phyloP scores from a whole-genome alignment of 805 yeast genomes.

The Ogataea nonfermentans region DNA sequence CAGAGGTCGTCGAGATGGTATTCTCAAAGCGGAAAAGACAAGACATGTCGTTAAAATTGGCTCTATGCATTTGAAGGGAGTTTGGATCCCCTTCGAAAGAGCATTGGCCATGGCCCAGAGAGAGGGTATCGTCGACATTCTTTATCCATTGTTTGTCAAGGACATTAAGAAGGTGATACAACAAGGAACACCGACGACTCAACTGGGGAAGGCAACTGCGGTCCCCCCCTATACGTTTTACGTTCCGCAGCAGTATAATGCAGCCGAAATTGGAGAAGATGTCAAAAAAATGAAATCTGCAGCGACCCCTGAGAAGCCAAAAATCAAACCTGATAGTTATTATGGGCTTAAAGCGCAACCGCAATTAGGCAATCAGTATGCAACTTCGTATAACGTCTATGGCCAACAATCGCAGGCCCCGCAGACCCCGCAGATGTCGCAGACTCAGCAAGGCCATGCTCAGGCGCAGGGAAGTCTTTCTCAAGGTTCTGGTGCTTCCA shows the following conservation, averaged over 20 bases:
- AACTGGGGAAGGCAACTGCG: conserved; percentile 19
- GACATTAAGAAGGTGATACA: conserved; percentile 52
- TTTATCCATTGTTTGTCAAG: conserved; percentile 61
- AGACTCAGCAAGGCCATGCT: conserved; percentile 3
- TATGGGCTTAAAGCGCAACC: conserved; percentile 15
- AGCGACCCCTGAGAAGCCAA: background rate
- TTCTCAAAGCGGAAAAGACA: conserved; percentile 61
- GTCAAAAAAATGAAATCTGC: conserved; percentile 3
- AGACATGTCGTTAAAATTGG: conserved; percentile 72
- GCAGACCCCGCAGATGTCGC: conserved; percentile 4
- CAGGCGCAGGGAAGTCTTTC: background rate
- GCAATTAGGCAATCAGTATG: conserved; percentile 5
- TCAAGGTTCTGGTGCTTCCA: no score
- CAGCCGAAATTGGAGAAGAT: conserved; percentile 6
- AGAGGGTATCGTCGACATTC: conserved; percentile 57
- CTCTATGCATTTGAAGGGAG: conserved; percentile 73
- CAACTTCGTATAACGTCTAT: conserved; percentile 4
- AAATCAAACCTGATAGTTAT: conserved; percentile 8
- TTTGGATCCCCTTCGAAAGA: conserved; percentile 73
- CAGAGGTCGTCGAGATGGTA: conserved; percentile 70
- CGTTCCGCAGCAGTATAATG: conserved; percentile 9
- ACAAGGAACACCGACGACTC: conserved; percentile 37
- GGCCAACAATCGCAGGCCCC: conserved; percentile 4
- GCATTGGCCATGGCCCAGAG: conserved; percentile 68
- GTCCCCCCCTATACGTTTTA: conserved; percentile 16